Evolutionary conservation across 352 stramenopile genomes (phyloP).

Genomic region (Peronospora destructor): DNA sequence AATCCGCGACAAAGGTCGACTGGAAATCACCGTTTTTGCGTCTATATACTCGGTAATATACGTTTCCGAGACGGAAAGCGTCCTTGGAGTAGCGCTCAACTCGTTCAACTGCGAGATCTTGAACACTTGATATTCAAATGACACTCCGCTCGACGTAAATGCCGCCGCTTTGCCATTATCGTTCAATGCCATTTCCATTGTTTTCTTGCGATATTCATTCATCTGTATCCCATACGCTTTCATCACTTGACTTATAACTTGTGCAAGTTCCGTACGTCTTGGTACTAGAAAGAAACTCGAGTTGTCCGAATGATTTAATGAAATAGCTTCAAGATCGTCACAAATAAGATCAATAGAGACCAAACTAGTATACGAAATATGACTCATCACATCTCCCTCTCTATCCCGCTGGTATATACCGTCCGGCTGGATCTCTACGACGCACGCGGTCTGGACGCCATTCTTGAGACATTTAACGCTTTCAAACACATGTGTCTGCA

Average conservation of each 20-base stretch:
- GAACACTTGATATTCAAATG: slow-evolving; percentile 63
- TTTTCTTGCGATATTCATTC: slow-evolving; percentile 82
- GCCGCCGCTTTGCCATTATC: slow-evolving; percentile 30
- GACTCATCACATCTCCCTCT: slow-evolving; percentile 69
- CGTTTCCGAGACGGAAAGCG: slow-evolving; percentile 61
- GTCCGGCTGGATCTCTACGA: slow-evolving; percentile 63
- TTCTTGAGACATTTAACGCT: slow-evolving; percentile 55
- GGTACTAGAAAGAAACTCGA: slow-evolving; percentile 72
- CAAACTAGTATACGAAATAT: slow-evolving; percentile 76
- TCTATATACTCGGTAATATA: slow-evolving; percentile 63
- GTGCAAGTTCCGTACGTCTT: slow-evolving; percentile 61
- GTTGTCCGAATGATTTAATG: slow-evolving; percentile 75
- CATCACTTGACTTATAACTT: slow-evolving; percentile 63
- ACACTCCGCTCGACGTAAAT: slow-evolving; percentile 28
- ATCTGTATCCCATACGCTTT: slow-evolving; percentile 73
- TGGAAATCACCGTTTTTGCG: slow-evolving; percentile 48
- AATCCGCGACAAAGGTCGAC: slow-evolving; percentile 59
- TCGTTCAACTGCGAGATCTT: slow-evolving; percentile 49
- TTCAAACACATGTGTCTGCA: slow-evolving; percentile 50
- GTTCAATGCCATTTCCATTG: slow-evolving; percentile 50
- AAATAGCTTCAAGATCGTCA: slow-evolving; percentile 61
- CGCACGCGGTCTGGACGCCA: slow-evolving; percentile 53
- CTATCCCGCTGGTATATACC: slow-evolving; percentile 72
- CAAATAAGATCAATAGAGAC: slow-evolving; percentile 81
- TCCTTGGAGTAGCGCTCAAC: slow-evolving; percentile 26